These are phyloP conservation scores for Desmodesmus armatus DNA, from an alignment of 139 green algal genomes.

Conservation along the genomic window DNA sequence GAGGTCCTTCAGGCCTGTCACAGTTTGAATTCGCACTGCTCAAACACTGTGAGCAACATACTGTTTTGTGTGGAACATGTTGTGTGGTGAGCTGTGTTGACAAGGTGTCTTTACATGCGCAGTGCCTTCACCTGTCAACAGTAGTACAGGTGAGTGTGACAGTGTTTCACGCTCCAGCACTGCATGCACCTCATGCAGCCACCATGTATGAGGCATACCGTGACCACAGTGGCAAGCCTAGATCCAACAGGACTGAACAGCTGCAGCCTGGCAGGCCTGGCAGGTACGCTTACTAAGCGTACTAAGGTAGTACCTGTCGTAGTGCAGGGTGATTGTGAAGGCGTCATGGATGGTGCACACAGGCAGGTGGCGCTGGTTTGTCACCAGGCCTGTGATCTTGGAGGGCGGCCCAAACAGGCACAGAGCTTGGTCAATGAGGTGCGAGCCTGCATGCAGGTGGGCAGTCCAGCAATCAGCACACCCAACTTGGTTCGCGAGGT, in stretches of 20 bases:
- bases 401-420: conserved; percentile 20
- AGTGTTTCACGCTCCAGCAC: no score
- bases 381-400: neutral
- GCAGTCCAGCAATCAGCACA: no score
- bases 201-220: neutral
- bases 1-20: neutral
- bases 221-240: neutral
- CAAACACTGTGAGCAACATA: neutral
- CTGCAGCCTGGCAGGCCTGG: neutral
- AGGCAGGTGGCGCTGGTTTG: conserved; percentile 38
- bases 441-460: conserved; percentile 22
- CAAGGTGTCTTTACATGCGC: no score
- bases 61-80: neutral
- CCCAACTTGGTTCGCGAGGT: no score
- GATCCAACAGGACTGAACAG: neutral
- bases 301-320: neutral
- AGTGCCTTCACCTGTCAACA: no score
- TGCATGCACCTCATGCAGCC: no score
- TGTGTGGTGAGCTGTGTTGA: neutral
- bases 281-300: neutral
- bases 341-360: neutral
- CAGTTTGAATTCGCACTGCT: neutral
- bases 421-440: conserved; percentile 37
- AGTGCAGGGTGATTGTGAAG: conserved; percentile 43
- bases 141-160: no score